Conservation (phyloP, 768 basidiomycete genomes). For the Trametopsis cervina region DNA sequence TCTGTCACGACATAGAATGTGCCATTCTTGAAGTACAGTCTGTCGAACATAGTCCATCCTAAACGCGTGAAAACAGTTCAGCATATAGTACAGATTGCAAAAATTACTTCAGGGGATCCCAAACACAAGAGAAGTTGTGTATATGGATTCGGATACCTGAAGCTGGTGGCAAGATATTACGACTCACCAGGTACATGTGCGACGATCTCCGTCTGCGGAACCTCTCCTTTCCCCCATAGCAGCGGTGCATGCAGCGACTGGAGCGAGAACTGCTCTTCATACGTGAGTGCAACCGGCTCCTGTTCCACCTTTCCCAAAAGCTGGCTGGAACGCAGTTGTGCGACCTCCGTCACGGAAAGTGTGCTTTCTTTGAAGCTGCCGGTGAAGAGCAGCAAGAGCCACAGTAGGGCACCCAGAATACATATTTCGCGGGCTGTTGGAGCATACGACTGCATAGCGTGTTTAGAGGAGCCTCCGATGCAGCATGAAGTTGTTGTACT, state of each 20-base stretch:
- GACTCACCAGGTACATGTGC: constrained; percentile 43
- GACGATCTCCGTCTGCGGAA: constrained; percentile 60
- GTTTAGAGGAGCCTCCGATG: not conserved
- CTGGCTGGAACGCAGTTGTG: constrained; percentile 7
- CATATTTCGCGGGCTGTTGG: constrained; percentile 26
- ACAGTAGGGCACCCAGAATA: constrained; percentile 23
- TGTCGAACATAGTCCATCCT: constrained; percentile 92
- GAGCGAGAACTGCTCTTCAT: constrained; percentile 21
- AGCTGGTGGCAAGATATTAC: not conserved
- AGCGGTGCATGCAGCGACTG: constrained; percentile 18
- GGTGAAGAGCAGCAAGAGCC: constrained; percentile 19
- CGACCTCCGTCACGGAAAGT: constrained; percentile 6
- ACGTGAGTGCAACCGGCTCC: constrained; percentile 10
- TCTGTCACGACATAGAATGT: constrained; percentile 79
- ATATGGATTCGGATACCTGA: not conserved
- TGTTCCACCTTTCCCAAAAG: constrained; percentile 8
- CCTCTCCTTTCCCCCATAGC: constrained; percentile 22
- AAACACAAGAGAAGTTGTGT: not conserved
- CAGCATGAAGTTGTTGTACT: not conserved
- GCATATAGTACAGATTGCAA: too few species aligned
- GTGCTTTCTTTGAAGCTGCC: constrained; percentile 8
- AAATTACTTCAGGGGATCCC: not conserved
- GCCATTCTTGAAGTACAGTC: constrained; percentile 74
- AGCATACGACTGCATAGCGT: constrained; percentile 19
- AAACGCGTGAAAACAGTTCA: too few species aligned